Percentiles rank a stretch among this genome's conserved stretches.
These are phyloP conservation scores for Serendipita sp. DNA, from an alignment of 768 basidiomycete genomes.

Conservation along the genomic window DNA sequence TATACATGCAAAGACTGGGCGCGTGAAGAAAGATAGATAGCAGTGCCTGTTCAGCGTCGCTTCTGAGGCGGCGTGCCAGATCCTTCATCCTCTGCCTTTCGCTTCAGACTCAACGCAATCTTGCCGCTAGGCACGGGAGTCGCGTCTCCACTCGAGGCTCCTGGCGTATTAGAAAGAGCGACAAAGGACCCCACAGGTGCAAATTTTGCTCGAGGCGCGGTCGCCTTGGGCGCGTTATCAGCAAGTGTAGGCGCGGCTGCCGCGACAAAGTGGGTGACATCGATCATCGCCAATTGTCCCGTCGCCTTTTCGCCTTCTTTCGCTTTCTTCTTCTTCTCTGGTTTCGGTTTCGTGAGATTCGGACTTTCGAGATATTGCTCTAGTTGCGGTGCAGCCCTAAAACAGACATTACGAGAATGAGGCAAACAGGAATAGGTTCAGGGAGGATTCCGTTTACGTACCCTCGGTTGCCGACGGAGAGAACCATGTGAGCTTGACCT, in stretches of 20 bases:
- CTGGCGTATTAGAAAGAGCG: background rate
- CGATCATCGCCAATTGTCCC: conserved; percentile 27
- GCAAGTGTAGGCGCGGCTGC: conserved; percentile 26
- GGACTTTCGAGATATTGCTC: conserved; percentile 67
- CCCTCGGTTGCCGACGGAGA: conserved; percentile 90
- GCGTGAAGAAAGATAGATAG: background rate
- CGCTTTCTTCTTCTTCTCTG: conserved; percentile 65
- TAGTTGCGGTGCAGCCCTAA: conserved; percentile 73
- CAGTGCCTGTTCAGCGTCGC: conserved; percentile 19
- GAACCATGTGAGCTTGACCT: conserved; percentile 89
- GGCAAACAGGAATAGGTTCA: background rate
- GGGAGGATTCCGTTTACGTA: conserved; percentile 23
- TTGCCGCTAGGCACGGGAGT: background rate
- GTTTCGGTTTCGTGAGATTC: conserved; percentile 63
- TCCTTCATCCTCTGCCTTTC: conserved; percentile 64
- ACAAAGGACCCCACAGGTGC: conserved; percentile 32
- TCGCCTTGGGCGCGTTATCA: conserved; percentile 26
- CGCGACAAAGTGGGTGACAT: conserved; percentile 51
- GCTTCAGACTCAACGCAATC: conserved; percentile 47
- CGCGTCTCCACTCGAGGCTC: background rate
- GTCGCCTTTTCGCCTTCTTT: conserved; percentile 43
- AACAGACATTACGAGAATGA: conserved; percentile 11
- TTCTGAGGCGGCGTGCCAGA: conserved; percentile 52
- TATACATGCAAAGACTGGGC: background rate
- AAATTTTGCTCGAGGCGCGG: conserved; percentile 39